A percentile compares a stretch with the other conserved stretches of the same genome.
phyloP scores from a whole-genome alignment of 805 yeast species.

The Cephaloascus fragrans region DNA sequence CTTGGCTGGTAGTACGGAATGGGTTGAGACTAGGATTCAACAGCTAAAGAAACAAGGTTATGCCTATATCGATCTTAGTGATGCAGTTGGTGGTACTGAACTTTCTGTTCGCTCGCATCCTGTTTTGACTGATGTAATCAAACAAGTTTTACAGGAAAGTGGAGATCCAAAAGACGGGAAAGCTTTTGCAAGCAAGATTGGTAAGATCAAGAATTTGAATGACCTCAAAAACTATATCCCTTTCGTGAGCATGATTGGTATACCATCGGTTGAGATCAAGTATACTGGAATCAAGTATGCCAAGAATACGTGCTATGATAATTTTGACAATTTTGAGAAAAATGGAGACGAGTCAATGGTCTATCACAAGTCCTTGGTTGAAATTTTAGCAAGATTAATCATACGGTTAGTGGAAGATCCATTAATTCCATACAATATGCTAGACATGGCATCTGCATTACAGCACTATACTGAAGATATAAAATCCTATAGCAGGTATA shows the following conservation, averaged over 20 bases:
- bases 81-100: conserved; percentile 43
- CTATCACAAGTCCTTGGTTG: conserved; percentile 45
- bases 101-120: conserved; percentile 60
- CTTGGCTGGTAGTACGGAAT: conserved; percentile 75
- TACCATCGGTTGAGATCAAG: conserved; percentile 59
- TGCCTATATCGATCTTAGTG: conserved; percentile 67
- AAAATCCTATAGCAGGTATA: conserved; percentile 24
- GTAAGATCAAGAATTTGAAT: conserved; percentile 5
- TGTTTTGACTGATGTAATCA: conserved; percentile 38
- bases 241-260: conserved; percentile 50
- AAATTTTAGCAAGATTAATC: conserved; percentile 40
- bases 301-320: conserved; percentile 52
- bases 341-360: conserved; percentile 47
- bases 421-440: conserved; percentile 58
- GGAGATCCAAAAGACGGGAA: conserved; percentile 12
- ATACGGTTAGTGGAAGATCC: conserved; percentile 69
- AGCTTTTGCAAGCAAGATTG: conserved; percentile 9
- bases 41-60: conserved; percentile 51
- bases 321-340: conserved; percentile 42
- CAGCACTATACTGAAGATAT: conserved; percentile 37
- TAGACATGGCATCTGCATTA: conserved; percentile 33
- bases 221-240: conserved; percentile 60
- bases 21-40: conserved; percentile 49
- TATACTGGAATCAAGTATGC: conserved; percentile 37
- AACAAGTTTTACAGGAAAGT: conserved; percentile 23